A percentile compares a stretch with the other conserved stretches of the same genome.
These are phyloP conservation scores for Sclerotinia subarctica DNA, from an alignment of 2,329 filamentous ascomycete genomes.

Conservation along the genomic window DNA sequence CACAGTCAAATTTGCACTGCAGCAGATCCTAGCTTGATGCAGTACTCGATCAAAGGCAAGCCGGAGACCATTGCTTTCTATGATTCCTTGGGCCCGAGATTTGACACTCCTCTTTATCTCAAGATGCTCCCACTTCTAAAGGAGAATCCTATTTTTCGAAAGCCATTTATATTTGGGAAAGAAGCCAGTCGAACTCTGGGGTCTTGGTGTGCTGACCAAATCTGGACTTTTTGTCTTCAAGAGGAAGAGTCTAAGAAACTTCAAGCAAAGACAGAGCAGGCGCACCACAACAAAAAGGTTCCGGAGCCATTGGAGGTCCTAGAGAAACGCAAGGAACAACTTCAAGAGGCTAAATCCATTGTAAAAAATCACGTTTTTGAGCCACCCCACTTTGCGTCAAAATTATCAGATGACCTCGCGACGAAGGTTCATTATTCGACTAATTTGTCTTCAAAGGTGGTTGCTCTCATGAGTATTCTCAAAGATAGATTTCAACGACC, in stretches of 20 bases:
- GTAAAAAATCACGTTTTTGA: constrained; percentile 52
- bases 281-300: constrained; percentile 37
- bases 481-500: constrained; percentile 57
- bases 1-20: constrained; percentile 82
- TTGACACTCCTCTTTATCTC: constrained; percentile 63
- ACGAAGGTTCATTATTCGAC: constrained; percentile 20
- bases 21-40: constrained; percentile 56
- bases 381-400: constrained; percentile 35
- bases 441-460: constrained; percentile 70
- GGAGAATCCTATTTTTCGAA: constrained; percentile 43
- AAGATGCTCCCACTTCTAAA: constrained; percentile 53
- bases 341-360: constrained; percentile 57
- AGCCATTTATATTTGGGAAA: constrained; percentile 49
- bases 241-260: constrained; percentile 61
- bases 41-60: constrained; percentile 56
- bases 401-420: not conserved
- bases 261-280: constrained; percentile 52
- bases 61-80: constrained; percentile 59
- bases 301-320: constrained; percentile 41
- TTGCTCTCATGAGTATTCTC: constrained; percentile 59
- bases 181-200: constrained; percentile 67
- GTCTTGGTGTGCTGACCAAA: constrained; percentile 77
- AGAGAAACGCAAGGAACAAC: constrained; percentile 51
- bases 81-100: constrained; percentile 46
- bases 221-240: constrained; percentile 70